These are phyloP conservation scores for Chrysochromulina parva DNA, from an alignment of 78 protist genomes.

Conservation along the genomic window DNA sequence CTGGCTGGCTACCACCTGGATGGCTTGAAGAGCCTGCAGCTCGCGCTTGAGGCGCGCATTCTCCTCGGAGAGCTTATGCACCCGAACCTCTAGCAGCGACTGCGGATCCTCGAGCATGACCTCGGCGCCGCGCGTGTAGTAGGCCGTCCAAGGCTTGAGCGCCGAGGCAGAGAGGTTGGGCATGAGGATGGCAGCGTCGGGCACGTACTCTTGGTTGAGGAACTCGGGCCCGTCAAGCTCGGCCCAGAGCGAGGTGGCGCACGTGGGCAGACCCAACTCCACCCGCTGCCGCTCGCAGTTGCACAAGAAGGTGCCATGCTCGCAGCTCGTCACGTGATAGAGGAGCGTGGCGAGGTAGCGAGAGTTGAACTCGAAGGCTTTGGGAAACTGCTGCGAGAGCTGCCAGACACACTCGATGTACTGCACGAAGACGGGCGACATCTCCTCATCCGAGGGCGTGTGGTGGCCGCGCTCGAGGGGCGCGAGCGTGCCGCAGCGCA, in stretches of 20 bases:
- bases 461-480: neutral
- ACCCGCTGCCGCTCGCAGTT: slow-evolving; percentile 6
- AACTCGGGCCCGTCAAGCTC: neutral
- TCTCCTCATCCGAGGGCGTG: slow-evolving; percentile 23
- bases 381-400: slow-evolving; percentile 65
- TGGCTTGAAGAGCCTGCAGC: too few species aligned
- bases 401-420: slow-evolving; percentile 89
- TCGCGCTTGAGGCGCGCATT: neutral
- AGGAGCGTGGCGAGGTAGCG: slow-evolving; percentile 51
- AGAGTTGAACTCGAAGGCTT: slow-evolving; percentile 85
- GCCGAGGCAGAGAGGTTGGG: neutral
- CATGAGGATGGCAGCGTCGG: neutral
- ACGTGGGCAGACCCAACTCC: neutral
- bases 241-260: neutral
- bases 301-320: slow-evolving; percentile 44
- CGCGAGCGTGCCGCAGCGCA: neutral
- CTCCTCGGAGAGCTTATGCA: neutral
- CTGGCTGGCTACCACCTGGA: too few species aligned
- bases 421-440: slow-evolving; percentile 90
- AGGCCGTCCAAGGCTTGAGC: neutral
- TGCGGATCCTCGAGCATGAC: neutral
- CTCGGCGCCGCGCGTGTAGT: neutral
- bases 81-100: neutral
- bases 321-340: neutral
- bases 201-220: neutral